Conservation (phyloP, 2,329 filamentous ascomycete genomes). For the Aureobasidium pullulans region DNA sequence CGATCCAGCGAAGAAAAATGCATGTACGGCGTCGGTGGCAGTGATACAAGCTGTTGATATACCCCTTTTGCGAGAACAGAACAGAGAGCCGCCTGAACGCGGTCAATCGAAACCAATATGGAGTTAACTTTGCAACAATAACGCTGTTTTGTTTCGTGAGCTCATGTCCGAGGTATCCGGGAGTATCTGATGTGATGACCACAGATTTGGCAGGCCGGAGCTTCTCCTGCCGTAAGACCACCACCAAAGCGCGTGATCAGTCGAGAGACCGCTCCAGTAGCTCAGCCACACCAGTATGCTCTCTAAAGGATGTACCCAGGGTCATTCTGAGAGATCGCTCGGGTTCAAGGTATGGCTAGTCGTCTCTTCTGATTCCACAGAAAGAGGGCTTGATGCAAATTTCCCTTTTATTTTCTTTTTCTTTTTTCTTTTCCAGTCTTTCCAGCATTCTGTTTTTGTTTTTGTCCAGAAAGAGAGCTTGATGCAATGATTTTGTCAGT, state of each 20-base stretch:
- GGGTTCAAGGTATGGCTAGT: background rate
- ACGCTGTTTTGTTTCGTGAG: background rate
- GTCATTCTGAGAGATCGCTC: background rate
- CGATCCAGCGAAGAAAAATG: constrained; percentile 1
- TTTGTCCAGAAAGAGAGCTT: constrained; percentile 19
- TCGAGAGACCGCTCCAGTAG: background rate
- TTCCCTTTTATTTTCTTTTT: background rate
- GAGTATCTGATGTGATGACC: background rate
- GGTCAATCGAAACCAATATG: background rate
- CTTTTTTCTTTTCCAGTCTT: background rate
- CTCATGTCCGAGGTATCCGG: background rate
- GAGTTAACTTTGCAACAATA: background rate
- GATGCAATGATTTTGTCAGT: constrained; percentile 14
- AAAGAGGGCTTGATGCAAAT: background rate
- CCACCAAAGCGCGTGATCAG: background rate
- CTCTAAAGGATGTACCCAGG: background rate
- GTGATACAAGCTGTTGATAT: background rate
- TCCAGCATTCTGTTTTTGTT: background rate
- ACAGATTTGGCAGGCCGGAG: background rate
- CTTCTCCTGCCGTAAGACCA: background rate
- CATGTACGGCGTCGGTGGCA: background rate
- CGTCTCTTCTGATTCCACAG: background rate
- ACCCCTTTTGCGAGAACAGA: constrained; percentile 9
- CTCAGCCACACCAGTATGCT: background rate
- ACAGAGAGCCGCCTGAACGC: background rate